phyloP scores from a whole-genome alignment of 805 yeast species.

The Kluyveromyces wickerhamii region DNA sequence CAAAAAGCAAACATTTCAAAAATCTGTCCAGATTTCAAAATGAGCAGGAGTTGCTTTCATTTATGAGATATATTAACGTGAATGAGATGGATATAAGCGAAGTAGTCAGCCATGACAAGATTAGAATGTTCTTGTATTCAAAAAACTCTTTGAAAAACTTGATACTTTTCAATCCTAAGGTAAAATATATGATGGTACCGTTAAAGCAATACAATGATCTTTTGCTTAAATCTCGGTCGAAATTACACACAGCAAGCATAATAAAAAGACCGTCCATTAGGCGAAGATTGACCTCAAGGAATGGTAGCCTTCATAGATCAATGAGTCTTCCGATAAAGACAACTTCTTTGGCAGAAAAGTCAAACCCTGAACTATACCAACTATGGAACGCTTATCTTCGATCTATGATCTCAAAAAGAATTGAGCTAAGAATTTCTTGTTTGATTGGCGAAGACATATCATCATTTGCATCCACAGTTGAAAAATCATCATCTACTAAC shows the following conservation, averaged over 20 bases:
- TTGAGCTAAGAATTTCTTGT: slow-evolving; percentile 24
- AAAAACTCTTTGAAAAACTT: slow-evolving; percentile 3
- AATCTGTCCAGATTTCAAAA: slow-evolving; percentile 9
- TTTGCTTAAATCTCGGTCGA: not conserved
- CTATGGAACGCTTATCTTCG: slow-evolving; percentile 31
- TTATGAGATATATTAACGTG: slow-evolving; percentile 16
- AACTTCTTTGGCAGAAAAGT: slow-evolving; percentile 1
- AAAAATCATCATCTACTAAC: not conserved
- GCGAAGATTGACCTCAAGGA: not conserved
- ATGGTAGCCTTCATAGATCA: slow-evolving; percentile 8
- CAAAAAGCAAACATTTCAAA: not conserved
- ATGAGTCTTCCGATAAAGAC: slow-evolving; percentile 11
- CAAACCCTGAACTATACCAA: slow-evolving; percentile 10
- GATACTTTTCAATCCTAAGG: not conserved
- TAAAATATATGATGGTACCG: not conserved
- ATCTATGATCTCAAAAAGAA: slow-evolving; percentile 28
- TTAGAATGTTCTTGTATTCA: slow-evolving; percentile 4
- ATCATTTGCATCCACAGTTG: slow-evolving; percentile 4
- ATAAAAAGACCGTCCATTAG: slow-evolving; percentile 2
- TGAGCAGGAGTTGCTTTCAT: slow-evolving; percentile 16
- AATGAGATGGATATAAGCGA: slow-evolving; percentile 9
- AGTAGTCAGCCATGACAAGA: slow-evolving; percentile 6
- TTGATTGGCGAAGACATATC: slow-evolving; percentile 13
- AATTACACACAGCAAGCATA: not conserved
- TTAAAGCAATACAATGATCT: not conserved